Conservation (phyloP, 805 yeast species). For the Zygoascus flipseniorum region DNA sequence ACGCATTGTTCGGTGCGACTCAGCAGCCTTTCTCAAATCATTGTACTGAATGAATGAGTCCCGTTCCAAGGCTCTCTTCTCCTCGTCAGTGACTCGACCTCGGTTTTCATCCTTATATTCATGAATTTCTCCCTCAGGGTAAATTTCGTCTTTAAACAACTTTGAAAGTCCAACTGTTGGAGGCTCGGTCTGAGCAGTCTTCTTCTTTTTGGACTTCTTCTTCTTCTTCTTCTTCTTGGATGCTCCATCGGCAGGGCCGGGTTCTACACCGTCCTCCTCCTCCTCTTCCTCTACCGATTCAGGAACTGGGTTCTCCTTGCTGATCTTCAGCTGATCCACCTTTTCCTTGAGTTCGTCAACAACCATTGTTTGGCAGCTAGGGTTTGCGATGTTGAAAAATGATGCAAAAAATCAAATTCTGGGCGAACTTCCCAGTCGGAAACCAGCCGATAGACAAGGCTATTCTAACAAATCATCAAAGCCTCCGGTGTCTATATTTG, state of each 20-base stretch:
- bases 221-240: slow-evolving; percentile 41
- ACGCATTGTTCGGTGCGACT: slow-evolving; percentile 87
- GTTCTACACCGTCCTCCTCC: slow-evolving; percentile 22
- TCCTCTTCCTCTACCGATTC: slow-evolving; percentile 24
- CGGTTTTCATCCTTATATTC: slow-evolving; percentile 66
- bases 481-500: neutral
- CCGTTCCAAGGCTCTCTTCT: slow-evolving; percentile 68
- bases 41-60: slow-evolving; percentile 57
- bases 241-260: slow-evolving; percentile 17
- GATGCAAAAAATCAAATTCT: neutral
- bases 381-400: neutral
- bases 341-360: neutral
- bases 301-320: neutral
- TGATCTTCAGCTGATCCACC: neutral
- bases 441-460: neutral
- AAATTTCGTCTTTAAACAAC: slow-evolving; percentile 60
- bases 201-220: slow-evolving; percentile 41
- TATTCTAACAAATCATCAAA: neutral
- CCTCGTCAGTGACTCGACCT: slow-evolving; percentile 78
- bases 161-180: slow-evolving; percentile 56
- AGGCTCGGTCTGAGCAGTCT: slow-evolving; percentile 37
- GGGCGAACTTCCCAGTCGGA: neutral
- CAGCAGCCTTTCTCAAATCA: slow-evolving; percentile 93
- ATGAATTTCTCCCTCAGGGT: slow-evolving; percentile 82
- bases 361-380: neutral